Percentiles rank a stretch among this genome's conserved stretches.
Conservation (phyloP, 139 green algal genomes). For the Marvania coccoides region DNA sequence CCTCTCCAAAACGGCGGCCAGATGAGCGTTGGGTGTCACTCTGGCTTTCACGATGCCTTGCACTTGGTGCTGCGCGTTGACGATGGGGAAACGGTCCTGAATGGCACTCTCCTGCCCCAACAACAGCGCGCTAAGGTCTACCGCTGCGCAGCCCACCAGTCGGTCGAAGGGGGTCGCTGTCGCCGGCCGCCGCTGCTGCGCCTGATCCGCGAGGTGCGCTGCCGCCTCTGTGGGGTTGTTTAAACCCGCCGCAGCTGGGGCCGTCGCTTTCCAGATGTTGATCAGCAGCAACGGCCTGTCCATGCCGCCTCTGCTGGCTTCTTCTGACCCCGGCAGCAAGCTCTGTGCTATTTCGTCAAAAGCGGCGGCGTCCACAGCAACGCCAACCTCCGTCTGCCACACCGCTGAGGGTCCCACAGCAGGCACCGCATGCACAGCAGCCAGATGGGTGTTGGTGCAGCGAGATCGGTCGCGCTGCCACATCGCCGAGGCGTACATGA, state of each 20-base stretch:
- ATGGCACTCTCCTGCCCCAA: not conserved
- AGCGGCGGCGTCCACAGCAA: not conserved
- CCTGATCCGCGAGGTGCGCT: no score
- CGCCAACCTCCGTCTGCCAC: not conserved
- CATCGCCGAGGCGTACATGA: not conserved
- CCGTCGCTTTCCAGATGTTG: not conserved
- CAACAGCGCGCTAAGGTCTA: not conserved
- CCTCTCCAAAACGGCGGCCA: not conserved
- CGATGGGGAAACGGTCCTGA: not conserved
- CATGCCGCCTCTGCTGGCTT: not conserved
- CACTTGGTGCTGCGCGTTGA: not conserved
- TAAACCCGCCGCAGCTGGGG: no score
- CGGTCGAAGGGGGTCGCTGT: constrained; percentile 2
- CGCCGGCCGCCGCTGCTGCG: no score
- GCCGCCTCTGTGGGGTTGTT: no score
- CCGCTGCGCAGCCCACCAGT: not conserved
- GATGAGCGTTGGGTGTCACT: not conserved
- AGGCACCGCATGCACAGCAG: not conserved
- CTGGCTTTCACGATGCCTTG: not conserved
- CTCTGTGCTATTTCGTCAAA: not conserved
- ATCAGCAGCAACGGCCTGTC: not conserved
- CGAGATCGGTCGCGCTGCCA: not conserved
- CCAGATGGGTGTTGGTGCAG: not conserved
- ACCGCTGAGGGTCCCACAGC: not conserved
- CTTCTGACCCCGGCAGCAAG: no score